Evolutionary conservation across 495 filamentous ascomycete genomes (phyloP), one percentile per base, ranked within the genome.

Genomic region (Pseudomonodictys pantanalensis): DNA sequence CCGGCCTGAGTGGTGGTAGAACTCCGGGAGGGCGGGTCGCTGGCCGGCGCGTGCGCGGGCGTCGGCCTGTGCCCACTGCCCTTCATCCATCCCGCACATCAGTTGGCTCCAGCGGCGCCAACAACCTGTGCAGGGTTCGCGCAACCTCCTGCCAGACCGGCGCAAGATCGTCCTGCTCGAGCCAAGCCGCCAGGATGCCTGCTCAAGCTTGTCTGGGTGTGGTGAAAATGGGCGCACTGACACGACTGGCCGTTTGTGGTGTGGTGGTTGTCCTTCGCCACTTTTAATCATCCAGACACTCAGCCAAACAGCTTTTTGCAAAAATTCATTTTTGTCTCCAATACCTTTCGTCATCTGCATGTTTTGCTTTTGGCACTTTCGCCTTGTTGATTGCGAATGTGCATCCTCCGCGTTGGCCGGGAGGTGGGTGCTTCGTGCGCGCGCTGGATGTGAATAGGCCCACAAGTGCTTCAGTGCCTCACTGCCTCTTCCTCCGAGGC

Each of bases 1-100:
- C 44, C 3, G 20, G 12, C 12, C 41, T 24, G 41, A 30, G 42
- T 9, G 55, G 22, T 32, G 11, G 10, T 29, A 26, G n/a, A 26
- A 24, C 26, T 22, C 22, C 18, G 18, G 23, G 2, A 51, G 32
- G 33, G 25, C 33, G 26, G 35, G n/a, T 52, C 0, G 28, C 17
- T 11, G 38, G 26, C 1, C 30, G 11, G 24, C 30, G 30, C 38
- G 45, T 20, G 59, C 59, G 45, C 50, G 48, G 39, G 12, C 26
- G 39, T 5, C 15, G 26, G 49, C 28, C 49, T 20, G 39, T 55
- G 58, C 15, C 6, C n/a, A 41, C 29, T 10, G 43, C 42, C 47
- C 43, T 54, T 48, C 55, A 67, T 56, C 64, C 64, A 59, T 58
- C 55, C 54, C 59, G 64, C 59, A 62, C 64, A 67, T 67, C 64